Conservation (phyloP, 1,284 basidiomycete species). For the Veloporphyrellus conicus region DNA sequence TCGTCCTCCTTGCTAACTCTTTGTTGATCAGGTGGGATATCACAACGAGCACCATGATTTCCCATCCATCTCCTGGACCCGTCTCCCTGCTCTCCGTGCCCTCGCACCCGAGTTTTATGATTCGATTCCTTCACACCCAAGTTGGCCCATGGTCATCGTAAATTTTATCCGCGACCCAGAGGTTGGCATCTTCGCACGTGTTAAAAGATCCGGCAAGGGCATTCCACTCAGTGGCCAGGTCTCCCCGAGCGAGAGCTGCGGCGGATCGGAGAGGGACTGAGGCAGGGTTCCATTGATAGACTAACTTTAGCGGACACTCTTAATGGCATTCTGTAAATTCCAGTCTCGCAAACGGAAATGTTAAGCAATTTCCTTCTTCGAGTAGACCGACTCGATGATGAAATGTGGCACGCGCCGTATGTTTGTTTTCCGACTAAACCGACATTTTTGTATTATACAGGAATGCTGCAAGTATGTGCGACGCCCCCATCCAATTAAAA, state of each 20-base stretch:
- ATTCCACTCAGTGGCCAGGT: conserved; percentile 19
- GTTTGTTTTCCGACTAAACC: conserved; percentile 19
- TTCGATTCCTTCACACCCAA: conserved; percentile 78
- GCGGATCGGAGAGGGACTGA: conserved; percentile 19
- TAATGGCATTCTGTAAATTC: conserved; percentile 24
- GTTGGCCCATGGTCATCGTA: conserved; percentile 92
- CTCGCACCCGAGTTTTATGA: conserved; percentile 95
- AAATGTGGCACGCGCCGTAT: conserved; percentile 1
- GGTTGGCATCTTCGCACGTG: conserved; percentile 69
- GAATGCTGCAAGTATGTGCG: conserved; percentile 17
- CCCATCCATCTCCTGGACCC: conserved; percentile 93
- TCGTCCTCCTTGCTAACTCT: neutral
- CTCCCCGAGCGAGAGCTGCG: conserved; percentile 14
- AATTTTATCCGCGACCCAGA: conserved; percentile 90
- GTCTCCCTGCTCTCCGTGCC: conserved; percentile 77
- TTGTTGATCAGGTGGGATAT: conserved; percentile 75
- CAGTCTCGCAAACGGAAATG: conserved; percentile 3
- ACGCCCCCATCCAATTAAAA: conserved; percentile 12
- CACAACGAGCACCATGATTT: conserved; percentile 99
- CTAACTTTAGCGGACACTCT: conserved; percentile 1
- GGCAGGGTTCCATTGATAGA: conserved; percentile 3
- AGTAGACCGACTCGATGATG: neutral
- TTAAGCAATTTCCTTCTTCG: neutral
- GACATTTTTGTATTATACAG: neutral
- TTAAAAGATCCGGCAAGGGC: conserved; percentile 38